Evolutionary conservation across 2,329 filamentous ascomycete species (phyloP), one percentile per base, ranked within the genome.

Genomic region (Cladosporium austrohemisphaericum): DNA sequence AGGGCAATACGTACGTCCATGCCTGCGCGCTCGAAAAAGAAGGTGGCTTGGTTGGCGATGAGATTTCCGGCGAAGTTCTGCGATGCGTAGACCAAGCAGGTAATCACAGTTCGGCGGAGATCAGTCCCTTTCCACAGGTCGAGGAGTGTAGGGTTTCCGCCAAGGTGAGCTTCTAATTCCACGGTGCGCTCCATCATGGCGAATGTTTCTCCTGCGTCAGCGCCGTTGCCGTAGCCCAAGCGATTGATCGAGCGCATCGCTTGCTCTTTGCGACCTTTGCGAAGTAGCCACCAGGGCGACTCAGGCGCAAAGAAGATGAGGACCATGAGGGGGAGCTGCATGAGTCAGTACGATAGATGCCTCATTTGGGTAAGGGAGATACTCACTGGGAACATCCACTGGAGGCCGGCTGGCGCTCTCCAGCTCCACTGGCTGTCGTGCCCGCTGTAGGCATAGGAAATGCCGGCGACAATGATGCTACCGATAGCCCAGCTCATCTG

Each of bases 101-200:
- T 75, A 57, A 85, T 83, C 16, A 88, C 88, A 1, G 89, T 95
- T 19, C 90, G 81, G 51, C 89, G 84, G 40, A 84, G 73, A 63
- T 95, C 84, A 8, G 80, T 78, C 7, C 89, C 88, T 64, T 78
- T 84, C 77, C 94, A 94, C 71, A 89, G 95, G 67, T 95, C 89
- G 58, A 79, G 69, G 66, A 93, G 95, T 48, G 76, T 82, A 6
- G 86, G 80, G 25, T 88, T 88, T 5, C 73, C 71, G 4, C 86
- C 90, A 41, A 89, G 85, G 68, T 81, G 74, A 62, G 87, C 78
- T 66, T 95, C 90, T 13, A 94, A 73, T 0, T 86, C 85, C 0
- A 86, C 91, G 0, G 89, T 95, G 63, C 93, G 88, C 1, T 89
- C 81, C 86, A 95, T 95, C 88, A 95, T 94, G 60, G 87, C 84